Percentiles rank a stretch among this genome's conserved stretches.
phyloP scores from a whole-genome alignment of 2,329 filamentous ascomycete species.

The Penicillium occitanis region DNA sequence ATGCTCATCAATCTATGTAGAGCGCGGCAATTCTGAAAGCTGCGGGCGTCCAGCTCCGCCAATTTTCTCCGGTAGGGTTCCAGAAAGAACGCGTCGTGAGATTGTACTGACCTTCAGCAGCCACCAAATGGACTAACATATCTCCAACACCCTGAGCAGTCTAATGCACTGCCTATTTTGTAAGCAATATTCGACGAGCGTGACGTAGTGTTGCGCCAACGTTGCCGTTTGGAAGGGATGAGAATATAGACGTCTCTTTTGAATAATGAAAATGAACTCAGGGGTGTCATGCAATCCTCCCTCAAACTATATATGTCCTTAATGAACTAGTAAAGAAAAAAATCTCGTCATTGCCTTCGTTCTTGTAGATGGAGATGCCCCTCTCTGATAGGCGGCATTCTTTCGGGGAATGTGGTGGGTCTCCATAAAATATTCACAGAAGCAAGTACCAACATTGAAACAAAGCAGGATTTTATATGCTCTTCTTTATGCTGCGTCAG shows the following conservation, averaged over 20 bases:
- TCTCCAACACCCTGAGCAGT: slow-evolving; percentile 44
- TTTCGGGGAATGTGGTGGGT: slow-evolving; percentile 11
- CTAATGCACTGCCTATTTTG: slow-evolving; percentile 7
- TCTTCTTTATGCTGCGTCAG: background rate
- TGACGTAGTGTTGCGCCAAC: background rate
- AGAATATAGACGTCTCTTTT: background rate
- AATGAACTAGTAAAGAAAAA: background rate
- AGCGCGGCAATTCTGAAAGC: slow-evolving; percentile 78
- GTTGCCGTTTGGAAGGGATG: background rate
- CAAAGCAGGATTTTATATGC: slow-evolving; percentile 5
- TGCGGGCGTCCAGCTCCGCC: slow-evolving; percentile 79
- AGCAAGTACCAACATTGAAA: background rate
- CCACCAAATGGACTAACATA: slow-evolving; percentile 65
- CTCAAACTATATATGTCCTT: background rate
- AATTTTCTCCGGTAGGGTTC: slow-evolving; percentile 72
- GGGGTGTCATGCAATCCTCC: background rate
- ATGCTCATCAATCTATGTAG: slow-evolving; percentile 33
- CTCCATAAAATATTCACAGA: slow-evolving; percentile 17
- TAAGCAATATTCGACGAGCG: slow-evolving; percentile 1
- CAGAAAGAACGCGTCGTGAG: slow-evolving; percentile 14
- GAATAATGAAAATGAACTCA: background rate
- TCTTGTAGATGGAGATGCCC: slow-evolving; percentile 1
- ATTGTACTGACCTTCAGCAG: slow-evolving; percentile 39
- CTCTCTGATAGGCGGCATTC: slow-evolving; percentile 16
- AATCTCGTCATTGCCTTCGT: background rate